These are phyloP conservation scores for Phytophthora europaea DNA, from an alignment of 352 stramenopile species.

Conservation along the genomic window DNA sequence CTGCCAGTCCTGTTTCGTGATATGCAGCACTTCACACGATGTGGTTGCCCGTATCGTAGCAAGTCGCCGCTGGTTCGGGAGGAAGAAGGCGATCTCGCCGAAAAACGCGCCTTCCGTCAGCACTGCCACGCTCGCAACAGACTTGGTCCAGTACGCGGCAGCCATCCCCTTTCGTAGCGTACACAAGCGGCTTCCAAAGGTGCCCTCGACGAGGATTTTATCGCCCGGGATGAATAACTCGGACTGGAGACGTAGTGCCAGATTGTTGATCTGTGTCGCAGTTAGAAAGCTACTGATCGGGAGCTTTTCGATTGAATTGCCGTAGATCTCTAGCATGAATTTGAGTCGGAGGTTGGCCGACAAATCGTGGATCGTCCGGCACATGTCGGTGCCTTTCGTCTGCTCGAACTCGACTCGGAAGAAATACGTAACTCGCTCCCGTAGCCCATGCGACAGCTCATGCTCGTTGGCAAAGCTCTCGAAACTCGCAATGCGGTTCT, in stretches of 20 bases:
- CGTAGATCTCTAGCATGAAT: constrained; percentile 73
- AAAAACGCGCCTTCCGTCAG: constrained; percentile 39
- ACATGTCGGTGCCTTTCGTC: constrained; percentile 62
- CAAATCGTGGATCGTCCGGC: constrained; percentile 64
- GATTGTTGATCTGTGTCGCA: constrained; percentile 50
- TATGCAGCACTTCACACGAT: constrained; percentile 65
- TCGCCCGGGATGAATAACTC: constrained; percentile 52
- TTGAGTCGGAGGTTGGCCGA: constrained; percentile 65
- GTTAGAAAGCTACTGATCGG: constrained; percentile 57
- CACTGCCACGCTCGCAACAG: constrained; percentile 13
- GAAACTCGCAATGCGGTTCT: constrained; percentile 64
- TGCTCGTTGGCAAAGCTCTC: constrained; percentile 73
- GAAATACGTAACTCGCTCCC: constrained; percentile 60
- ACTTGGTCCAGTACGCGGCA: constrained; percentile 44
- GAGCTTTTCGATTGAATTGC: constrained; percentile 49
- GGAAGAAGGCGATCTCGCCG: constrained; percentile 72
- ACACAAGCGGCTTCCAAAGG: constrained; percentile 58
- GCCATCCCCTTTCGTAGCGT: constrained; percentile 64
- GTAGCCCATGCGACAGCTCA: constrained; percentile 53
- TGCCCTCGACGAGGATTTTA: constrained; percentile 29
- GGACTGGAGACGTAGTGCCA: constrained; percentile 56
- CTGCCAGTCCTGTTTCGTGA: constrained; percentile 66
- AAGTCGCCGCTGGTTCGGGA: constrained; percentile 59
- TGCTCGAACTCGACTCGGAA: constrained; percentile 68
- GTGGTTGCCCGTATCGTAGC: constrained; percentile 66